Conservation (phyloP, 768 basidiomycete species). For the Candolleomyces aberdarensis region DNA sequence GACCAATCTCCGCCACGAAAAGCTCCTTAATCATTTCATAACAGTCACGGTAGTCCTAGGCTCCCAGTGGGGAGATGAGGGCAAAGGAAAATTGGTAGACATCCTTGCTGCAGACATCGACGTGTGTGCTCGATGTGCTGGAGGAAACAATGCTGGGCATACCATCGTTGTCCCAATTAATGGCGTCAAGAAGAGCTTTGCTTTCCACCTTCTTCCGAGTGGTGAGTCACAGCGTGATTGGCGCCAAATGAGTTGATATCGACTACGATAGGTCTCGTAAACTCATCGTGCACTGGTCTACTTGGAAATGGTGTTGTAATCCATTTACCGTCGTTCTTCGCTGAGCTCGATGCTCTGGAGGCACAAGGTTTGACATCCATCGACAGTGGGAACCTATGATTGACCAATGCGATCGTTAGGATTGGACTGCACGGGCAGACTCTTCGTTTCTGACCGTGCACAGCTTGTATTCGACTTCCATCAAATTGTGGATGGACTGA, state of each 20-base stretch:
- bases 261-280: conserved; percentile 64
- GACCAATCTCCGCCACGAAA: background rate
- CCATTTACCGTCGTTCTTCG: conserved; percentile 92
- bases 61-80: conserved; percentile 91
- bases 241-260: background rate
- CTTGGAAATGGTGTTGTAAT: conserved; percentile 97
- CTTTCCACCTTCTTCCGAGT: conserved; percentile 93
- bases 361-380: conserved; percentile 58
- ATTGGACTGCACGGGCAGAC: conserved; percentile 75
- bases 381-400: background rate
- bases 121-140: conserved; percentile 93
- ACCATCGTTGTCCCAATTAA: conserved; percentile 87
- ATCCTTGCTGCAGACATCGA: conserved; percentile 88
- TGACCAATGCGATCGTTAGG: conserved; percentile 41
- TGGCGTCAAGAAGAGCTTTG: conserved; percentile 77
- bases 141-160: conserved; percentile 98
- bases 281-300: conserved; percentile 78
- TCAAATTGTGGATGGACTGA: conserved; percentile 98
- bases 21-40: conserved; percentile 16
- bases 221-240: conserved; percentile 47
- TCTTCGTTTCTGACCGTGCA: conserved; percentile 94
- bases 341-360: conserved; percentile 84
- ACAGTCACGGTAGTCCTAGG: conserved; percentile 74
- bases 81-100: conserved; percentile 95
- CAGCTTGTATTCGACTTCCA: conserved; percentile 99